Conservation (phyloP, 1,284 basidiomycete species). For the Fistulinella staudtii region DNA sequence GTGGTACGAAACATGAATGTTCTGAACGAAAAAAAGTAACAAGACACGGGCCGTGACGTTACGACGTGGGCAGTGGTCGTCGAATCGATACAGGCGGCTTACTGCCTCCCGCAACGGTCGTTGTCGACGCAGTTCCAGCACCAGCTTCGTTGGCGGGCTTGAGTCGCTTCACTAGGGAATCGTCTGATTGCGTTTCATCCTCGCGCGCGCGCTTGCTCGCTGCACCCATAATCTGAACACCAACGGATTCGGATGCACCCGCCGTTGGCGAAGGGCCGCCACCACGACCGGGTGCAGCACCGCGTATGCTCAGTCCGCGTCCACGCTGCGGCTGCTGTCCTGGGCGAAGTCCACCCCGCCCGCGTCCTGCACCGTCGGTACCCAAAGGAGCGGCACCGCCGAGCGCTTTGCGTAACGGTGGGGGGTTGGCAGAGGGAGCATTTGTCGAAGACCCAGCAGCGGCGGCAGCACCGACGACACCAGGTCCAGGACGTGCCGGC, state of each 20-base stretch:
- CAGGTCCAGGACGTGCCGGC: too few species aligned
- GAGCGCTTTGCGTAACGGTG: conserved; percentile 19
- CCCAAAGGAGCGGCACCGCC: conserved; percentile 29
- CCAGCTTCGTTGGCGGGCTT: conserved; percentile 45
- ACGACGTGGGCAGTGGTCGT: conserved; percentile 27
- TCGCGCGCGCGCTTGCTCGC: conserved; percentile 66
- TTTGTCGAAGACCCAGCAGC: conserved; percentile 22
- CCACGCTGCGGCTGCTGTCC: too few species aligned
- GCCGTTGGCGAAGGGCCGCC: conserved; percentile 29
- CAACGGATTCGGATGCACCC: conserved; percentile 17
- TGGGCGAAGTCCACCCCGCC: conserved; percentile 35
- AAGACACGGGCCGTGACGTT: background rate
- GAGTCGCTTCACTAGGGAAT: conserved; percentile 65
- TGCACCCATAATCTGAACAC: conserved; percentile 63
- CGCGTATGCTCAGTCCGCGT: conserved; percentile 37
- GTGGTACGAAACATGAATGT: background rate
- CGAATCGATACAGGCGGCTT: conserved; percentile 36
- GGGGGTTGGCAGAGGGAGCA: conserved; percentile 1
- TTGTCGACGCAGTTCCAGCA: background rate
- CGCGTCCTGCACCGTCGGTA: conserved; percentile 21
- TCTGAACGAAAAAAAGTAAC: background rate
- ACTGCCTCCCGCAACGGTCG: background rate
- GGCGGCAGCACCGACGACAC: conserved; percentile 2
- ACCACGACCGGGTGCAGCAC: conserved; percentile 40
- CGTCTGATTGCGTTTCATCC: conserved; percentile 46